These are phyloP conservation scores for Dispira simplex DNA, from an alignment of 192 early-diverging fungal species.

Conservation along the genomic window DNA sequence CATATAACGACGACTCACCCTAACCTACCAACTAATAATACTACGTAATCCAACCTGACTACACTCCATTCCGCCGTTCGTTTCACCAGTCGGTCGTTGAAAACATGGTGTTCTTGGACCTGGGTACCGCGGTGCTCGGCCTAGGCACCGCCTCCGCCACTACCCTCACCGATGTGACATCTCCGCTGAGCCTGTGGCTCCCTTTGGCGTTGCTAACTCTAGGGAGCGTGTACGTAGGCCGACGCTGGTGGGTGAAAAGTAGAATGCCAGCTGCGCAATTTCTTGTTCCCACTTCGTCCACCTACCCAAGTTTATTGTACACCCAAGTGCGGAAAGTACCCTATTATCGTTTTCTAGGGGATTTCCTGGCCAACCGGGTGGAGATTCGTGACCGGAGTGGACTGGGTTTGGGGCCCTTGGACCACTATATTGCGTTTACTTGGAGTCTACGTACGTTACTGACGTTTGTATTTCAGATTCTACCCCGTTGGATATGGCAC, in stretches of 20 bases:
- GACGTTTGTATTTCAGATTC: slow-evolving; percentile 13
- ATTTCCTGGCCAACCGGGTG: slow-evolving; percentile 23
- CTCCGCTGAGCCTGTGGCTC: too few relatives aligned
- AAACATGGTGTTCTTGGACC: too few relatives aligned
- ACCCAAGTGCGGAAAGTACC: slow-evolving; percentile 22
- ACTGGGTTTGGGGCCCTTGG: slow-evolving; percentile 19
- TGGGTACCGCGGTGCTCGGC: too few relatives aligned
- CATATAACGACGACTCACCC: too few relatives aligned
- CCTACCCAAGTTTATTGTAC: slow-evolving; percentile 24
- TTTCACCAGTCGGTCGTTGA: too few relatives aligned
- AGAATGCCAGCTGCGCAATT: background rate
- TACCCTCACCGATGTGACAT: too few relatives aligned
- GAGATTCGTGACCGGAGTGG: slow-evolving; percentile 30
- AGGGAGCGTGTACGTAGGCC: too few relatives aligned
- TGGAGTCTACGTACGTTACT: slow-evolving; percentile 17
- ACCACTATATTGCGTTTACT: slow-evolving; percentile 22
- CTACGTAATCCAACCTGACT: too few relatives aligned
- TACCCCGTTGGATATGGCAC: slow-evolving; percentile 11
- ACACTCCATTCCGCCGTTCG: too few relatives aligned
- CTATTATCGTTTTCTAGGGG: slow-evolving; percentile 21
- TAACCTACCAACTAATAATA: too few relatives aligned
- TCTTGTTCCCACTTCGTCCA: slow-evolving; percentile 29
- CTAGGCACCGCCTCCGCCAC: too few relatives aligned
- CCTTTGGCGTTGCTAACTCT: too few relatives aligned
- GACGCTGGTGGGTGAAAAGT: background rate